Evolutionary conservation across 148 eudicot genomes (phyloP), one percentile per base, ranked within the genome.

Genomic region (Arbutus unedo): DNA sequence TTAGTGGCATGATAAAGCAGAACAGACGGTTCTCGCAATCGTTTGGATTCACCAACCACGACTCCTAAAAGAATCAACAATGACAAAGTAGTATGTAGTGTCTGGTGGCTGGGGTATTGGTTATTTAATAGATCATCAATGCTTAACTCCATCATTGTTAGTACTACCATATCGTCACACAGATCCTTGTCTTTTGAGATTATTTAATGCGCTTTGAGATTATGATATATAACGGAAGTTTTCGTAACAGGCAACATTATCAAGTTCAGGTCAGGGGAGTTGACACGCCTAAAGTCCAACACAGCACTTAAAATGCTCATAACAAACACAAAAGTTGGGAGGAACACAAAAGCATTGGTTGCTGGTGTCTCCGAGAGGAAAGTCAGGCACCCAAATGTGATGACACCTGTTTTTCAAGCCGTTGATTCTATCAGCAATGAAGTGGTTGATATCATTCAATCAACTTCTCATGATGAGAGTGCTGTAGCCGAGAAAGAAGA

Each of bases 271-370:
- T 88, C 94, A 8, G 99, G 99, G 75, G 94, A 91, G 75, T 86
- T 96, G 80, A 92, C 93, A 49, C 89, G 91, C 77, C 83, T 94
- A 80, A 92, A 90, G 84, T 88, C 98, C 41, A 92, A 86, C 76
- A 86, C 90, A 86, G 90, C 92, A 23, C 80, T 96, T 59, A 96
- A 90, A 82, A 94, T 96, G 99, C 94, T 96, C 59, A 91, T 94
- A 67, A 96, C 98, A 49, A 96, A 96, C 85, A 96, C 99, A 11
- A 93, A 84, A 82, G 96, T 96, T 47, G 99, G 97, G 79, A 92
- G 99, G 86, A 96, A 96, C 89, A 96, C 99, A 71, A 96, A 93
- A 86, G 98, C 99, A 74, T 75, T 96, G 82, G 99, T 96, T 49
- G 94, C 96, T 64, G 87, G 97, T 68, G 98, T 96, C 45, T 92